Percentiles rank a stretch among this genome's conserved stretches.
Conservation (phyloP, 495 filamentous ascomycete species). For the Penicillium ochrochloron region DNA sequence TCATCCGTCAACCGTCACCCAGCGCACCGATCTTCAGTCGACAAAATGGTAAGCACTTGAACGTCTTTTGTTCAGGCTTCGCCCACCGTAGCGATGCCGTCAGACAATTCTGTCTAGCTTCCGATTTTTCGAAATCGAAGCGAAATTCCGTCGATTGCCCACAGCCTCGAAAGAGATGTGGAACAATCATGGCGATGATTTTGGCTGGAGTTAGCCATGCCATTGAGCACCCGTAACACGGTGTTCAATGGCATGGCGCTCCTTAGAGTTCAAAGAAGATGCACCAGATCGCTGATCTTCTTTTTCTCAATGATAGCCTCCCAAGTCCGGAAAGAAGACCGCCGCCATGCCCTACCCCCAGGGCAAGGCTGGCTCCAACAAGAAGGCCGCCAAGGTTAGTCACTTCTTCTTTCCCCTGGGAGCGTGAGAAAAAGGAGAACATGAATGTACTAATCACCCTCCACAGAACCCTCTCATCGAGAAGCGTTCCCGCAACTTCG, state of each 20-base stretch:
- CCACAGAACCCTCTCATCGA: conserved; percentile 97
- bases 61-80: conserved; percentile 38
- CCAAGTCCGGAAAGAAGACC: conserved; percentile 93
- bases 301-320: conserved; percentile 99
- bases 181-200: conserved; percentile 65
- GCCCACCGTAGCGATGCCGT: conserved; percentile 44
- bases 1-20: conserved; percentile 49
- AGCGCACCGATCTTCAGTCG: conserved; percentile 51
- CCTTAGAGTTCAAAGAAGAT: conserved; percentile 94
- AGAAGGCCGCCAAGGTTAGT: conserved; percentile 96
- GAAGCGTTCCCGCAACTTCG: conserved; percentile 96
- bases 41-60: conserved; percentile 58
- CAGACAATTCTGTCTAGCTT: conserved; percentile 40
- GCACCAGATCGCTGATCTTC: conserved; percentile 85
- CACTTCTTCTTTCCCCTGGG: conserved; percentile 19
- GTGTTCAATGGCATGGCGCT: conserved; percentile 59
- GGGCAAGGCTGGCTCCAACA: conserved; percentile 81
- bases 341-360: conserved; percentile 96
- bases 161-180: conserved; percentile 43
- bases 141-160: conserved; percentile 44
- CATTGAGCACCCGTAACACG: conserved; percentile 61
- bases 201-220: conserved; percentile 81
- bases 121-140: conserved; percentile 45
- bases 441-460: conserved; percentile 27
- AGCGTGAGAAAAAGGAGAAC: conserved; percentile 25